A percentile compares a stretch with the other conserved stretches of the same genome.
Evolutionary conservation across 768 basidiomycete species (phyloP).

Genomic region (Mycena vulgaris): DNA sequence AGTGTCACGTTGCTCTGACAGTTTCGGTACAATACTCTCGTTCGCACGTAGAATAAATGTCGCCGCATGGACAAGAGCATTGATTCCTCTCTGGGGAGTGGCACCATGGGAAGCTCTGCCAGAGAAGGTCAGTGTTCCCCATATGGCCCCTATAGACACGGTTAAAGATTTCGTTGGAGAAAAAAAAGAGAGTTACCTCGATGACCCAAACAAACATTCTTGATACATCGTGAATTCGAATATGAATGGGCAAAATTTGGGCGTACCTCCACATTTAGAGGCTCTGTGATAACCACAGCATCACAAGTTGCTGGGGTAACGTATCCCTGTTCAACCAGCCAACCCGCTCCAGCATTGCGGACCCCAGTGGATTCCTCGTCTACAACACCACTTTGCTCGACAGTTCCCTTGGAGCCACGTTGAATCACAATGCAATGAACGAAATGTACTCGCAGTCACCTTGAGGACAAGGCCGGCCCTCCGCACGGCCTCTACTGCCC

Average conservation of each 20-base stretch:
- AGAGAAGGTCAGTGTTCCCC: background rate
- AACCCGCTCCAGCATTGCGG: constrained; percentile 7
- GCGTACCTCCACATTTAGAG: constrained; percentile 1
- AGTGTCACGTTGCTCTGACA: background rate
- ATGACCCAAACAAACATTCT: background rate
- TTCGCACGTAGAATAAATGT: background rate
- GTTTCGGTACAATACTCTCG: background rate
- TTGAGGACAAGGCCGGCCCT: constrained; percentile 3
- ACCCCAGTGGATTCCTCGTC: background rate
- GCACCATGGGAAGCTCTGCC: background rate
- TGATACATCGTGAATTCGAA: background rate
- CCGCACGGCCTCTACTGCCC: constrained; percentile 8
- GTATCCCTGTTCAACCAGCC: constrained; percentile 4
- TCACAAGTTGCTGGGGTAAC: background rate
- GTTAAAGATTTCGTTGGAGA: background rate
- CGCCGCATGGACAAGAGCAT: background rate
- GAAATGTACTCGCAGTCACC: background rate
- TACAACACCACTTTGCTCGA: background rate
- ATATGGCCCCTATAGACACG: background rate
- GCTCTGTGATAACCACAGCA: constrained; percentile 1
- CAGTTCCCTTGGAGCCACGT: background rate
- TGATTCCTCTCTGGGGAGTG: background rate
- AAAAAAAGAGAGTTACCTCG: background rate
- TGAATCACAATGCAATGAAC: background rate
- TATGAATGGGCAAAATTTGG: background rate